phyloP scores from a whole-genome alignment of 1,284 basidiomycete genomes.

The Fomitopsis betulina region DNA sequence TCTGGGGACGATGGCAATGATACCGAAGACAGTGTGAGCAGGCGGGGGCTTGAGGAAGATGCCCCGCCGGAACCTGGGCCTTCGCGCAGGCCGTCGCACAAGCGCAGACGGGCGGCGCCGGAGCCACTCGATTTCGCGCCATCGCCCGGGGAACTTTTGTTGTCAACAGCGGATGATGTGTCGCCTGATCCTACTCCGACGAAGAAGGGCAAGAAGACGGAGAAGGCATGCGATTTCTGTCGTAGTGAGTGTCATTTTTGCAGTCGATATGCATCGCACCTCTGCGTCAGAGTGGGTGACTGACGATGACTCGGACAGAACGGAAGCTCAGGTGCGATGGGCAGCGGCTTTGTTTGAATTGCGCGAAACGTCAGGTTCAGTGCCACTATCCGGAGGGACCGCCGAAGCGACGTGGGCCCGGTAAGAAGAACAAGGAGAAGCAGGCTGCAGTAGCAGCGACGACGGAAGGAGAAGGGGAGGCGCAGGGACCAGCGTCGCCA shows the following conservation, averaged over 20 bases:
- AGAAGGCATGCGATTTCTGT: constrained; percentile 69
- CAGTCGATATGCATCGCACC: neutral
- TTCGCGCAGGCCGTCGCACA: neutral
- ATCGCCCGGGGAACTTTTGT: neutral
- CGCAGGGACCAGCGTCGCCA: neutral
- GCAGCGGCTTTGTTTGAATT: constrained; percentile 55
- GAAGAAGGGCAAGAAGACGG: constrained; percentile 37
- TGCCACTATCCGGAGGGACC: constrained; percentile 53
- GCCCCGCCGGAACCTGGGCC: neutral
- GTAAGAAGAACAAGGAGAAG: constrained; percentile 43
- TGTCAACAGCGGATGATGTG: neutral
- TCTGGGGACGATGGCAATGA: constrained; percentile 1
- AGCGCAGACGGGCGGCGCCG: neutral
- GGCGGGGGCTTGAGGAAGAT: neutral
- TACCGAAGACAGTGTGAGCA: constrained; percentile 1
- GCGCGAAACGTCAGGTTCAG: constrained; percentile 38
- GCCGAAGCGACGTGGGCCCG: constrained; percentile 60
- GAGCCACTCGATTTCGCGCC: neutral
- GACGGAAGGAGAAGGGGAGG: neutral
- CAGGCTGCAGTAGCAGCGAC: constrained; percentile 6
- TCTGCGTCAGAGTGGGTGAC: neutral
- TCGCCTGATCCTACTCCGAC: neutral
- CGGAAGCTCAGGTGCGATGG: constrained; percentile 73
- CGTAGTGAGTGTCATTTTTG: constrained; percentile 43
- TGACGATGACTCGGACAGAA: constrained; percentile 31